Base-by-base conservation (phyloP, 2,329 filamentous ascomycete species). In the Curvularia sp. region DNA sequence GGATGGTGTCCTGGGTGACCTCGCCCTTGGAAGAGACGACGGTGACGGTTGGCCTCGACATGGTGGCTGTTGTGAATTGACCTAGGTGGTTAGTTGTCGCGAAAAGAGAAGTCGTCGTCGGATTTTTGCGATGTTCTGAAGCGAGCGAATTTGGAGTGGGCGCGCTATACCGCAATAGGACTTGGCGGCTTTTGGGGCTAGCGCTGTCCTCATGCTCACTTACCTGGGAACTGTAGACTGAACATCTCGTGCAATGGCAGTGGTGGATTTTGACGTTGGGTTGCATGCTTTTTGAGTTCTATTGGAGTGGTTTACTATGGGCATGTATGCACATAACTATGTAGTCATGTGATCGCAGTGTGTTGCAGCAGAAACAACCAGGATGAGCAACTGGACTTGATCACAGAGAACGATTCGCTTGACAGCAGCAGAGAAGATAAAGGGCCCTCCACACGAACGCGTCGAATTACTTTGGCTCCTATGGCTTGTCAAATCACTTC, bases 1-100 rank as follows among this genome's bases (percentile, higher is more conserved):
- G 87, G 83, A 93, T 88, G 80, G 93, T 94, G 81, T 90, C 87
- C 81, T 91, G 91, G 83, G 89, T 91, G 84, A 92, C 86, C 86
- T 90, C 87, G 86, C 95, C 95, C 89, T 97, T 93, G 84, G 92
- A 93, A 84, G 90, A 89, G 86, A 96, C 89, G 86, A 99, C 93
- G 81, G 93, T 92, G 82, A 99, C 95, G 80, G 93, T 97, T 83
- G 95, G 95, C 86, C 95, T 89, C 82, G 91, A 93, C 86, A 93
- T 91, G 56, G 56, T 68, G 66, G 62, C 55, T 59, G 61, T 68
- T 61, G 67, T 70, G 66, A 61, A 59, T 65, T 67, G 68, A 57
- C 58, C 59, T 68, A 62, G 39, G 58, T 67, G 65, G 71, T 74
- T 74, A 73, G 71, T 74, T 61, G 59, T 59, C 64, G 58, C 58